These are phyloP conservation scores for Batrachochytrium dendrobatidis DNA, from an alignment of 371 early-diverging fungal genomes.

Conservation along the genomic window DNA sequence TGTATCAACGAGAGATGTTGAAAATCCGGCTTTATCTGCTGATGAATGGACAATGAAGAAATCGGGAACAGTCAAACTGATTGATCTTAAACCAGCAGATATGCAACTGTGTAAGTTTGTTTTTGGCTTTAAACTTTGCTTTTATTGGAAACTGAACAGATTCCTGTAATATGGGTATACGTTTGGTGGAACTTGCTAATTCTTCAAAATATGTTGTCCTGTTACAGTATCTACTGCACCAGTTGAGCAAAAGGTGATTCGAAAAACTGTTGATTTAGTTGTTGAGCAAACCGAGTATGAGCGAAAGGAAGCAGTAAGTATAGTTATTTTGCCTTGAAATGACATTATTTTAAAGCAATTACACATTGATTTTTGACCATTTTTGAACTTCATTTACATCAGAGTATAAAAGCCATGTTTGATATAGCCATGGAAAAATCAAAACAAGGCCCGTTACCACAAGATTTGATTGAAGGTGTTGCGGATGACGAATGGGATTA, in stretches of 20 bases:
- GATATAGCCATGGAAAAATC: slow-evolving; percentile 42
- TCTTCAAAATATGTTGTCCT: no score
- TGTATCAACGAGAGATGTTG: slow-evolving; percentile 54
- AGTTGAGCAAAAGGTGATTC: slow-evolving; percentile 40
- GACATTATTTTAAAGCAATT: no score
- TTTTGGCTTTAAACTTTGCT: not conserved
- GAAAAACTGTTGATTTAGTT: slow-evolving; percentile 26
- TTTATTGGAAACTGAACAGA: not conserved
- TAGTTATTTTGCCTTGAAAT: no score
- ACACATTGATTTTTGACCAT: no score
- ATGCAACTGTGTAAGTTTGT: slow-evolving; percentile 48
- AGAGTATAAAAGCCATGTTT: slow-evolving; percentile 54
- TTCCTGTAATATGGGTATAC: no score
- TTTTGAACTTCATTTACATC: no score
- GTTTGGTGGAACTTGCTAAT: no score
- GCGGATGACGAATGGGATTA: slow-evolving; percentile 48
- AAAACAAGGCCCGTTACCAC: slow-evolving; percentile 17
- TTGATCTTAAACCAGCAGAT: slow-evolving; percentile 53
- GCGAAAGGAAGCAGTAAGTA: slow-evolving; percentile 18
- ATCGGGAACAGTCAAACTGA: no score
- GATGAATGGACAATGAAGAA: no score
- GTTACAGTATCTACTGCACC: slow-evolving; percentile 41
- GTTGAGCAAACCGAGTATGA: slow-evolving; percentile 30
- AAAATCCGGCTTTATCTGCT: slow-evolving; percentile 43
- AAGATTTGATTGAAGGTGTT: slow-evolving; percentile 41